phyloP scores from a whole-genome alignment of 2,329 filamentous ascomycete species.

The Exophiala aquamarina region DNA sequence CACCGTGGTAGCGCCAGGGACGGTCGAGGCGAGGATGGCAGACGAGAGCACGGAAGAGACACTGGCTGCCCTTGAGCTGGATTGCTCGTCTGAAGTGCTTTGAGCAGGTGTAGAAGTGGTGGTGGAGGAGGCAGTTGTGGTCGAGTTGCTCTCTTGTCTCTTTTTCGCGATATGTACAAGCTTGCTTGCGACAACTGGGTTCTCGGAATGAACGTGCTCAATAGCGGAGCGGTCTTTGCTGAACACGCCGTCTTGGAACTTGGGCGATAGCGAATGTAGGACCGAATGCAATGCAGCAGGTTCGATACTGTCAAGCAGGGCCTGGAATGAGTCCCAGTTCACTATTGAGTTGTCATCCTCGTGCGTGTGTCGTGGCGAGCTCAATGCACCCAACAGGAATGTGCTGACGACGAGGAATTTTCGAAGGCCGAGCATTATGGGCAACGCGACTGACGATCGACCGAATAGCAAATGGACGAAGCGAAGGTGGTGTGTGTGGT shows the following conservation, averaged over 20 bases:
- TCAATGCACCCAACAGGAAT: conserved; percentile 20
- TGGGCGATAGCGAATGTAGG: conserved; percentile 62
- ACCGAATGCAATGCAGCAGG: conserved; percentile 64
- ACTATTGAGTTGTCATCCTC: conserved; percentile 23
- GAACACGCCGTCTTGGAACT: conserved; percentile 69
- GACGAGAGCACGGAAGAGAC: conserved; percentile 26
- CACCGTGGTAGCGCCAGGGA: conserved; percentile 26
- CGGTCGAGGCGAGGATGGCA: conserved; percentile 25
- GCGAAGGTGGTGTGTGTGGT: conserved; percentile 15
- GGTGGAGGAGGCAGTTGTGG: conserved; percentile 16
- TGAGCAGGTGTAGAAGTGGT: conserved; percentile 26
- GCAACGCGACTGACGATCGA: neutral
- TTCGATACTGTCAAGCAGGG: conserved; percentile 57
- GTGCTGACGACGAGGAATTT: conserved; percentile 25
- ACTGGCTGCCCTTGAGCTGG: conserved; percentile 23
- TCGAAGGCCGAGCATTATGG: conserved; percentile 24
- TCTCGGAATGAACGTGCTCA: conserved; percentile 61
- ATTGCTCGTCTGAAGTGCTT: conserved; percentile 22
- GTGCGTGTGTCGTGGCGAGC: conserved; percentile 16
- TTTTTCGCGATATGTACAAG: conserved; percentile 66
- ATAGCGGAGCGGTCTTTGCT: conserved; percentile 63
- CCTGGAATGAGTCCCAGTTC: conserved; percentile 46
- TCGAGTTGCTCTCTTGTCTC: conserved; percentile 42
- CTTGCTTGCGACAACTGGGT: conserved; percentile 62
- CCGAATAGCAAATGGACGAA: conserved; percentile 5